phyloP scores from a whole-genome alignment of 2,329 filamentous ascomycete species.

The Thielaviopsis punctulata region DNA sequence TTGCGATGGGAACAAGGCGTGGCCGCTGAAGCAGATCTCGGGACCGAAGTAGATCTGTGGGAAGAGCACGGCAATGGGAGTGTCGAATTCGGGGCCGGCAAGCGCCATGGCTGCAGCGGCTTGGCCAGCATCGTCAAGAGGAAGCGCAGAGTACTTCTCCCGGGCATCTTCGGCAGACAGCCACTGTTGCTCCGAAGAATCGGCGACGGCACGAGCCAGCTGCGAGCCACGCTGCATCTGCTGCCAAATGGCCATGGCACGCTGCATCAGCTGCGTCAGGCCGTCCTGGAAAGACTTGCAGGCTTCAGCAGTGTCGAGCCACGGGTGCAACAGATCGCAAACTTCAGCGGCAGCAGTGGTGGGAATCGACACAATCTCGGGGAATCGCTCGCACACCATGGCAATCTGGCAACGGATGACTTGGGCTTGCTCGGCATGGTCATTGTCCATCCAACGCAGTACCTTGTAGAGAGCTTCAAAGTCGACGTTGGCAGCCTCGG shows the following conservation, averaged over 20 bases:
- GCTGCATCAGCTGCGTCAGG: slow-evolving; percentile 8
- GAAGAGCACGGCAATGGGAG: slow-evolving; percentile 9
- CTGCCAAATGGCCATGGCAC: slow-evolving; percentile 11
- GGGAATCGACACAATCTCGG: slow-evolving; percentile 5
- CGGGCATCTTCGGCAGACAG: slow-evolving; percentile 7
- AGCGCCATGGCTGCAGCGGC: not conserved
- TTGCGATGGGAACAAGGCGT: slow-evolving; percentile 10
- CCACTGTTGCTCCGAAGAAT: slow-evolving; percentile 9
- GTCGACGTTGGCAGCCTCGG: slow-evolving; percentile 4
- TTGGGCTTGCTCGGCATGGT: slow-evolving; percentile 8
- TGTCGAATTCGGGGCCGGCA: slow-evolving; percentile 5
- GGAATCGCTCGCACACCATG: slow-evolving; percentile 10
- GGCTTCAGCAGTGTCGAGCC: slow-evolving; percentile 2
- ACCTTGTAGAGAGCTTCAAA: slow-evolving; percentile 9
- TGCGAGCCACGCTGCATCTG: slow-evolving; percentile 12
- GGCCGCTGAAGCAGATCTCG: slow-evolving; percentile 11
- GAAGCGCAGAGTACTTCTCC: slow-evolving; percentile 9
- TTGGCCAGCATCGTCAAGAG: slow-evolving; percentile 6
- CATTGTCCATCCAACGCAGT: slow-evolving; percentile 10
- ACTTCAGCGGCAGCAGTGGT: not conserved
- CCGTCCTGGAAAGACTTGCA: slow-evolving; percentile 9
- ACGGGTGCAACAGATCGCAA: slow-evolving; percentile 5
- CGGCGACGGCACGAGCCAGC: slow-evolving; percentile 6
- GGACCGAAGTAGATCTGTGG: slow-evolving; percentile 10
- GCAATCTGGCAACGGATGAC: slow-evolving; percentile 11